Percentiles rank a stretch among this genome's conserved stretches.
Conservation (phyloP, 2,329 filamentous ascomycete species). For the Ampelomyces quisqualis region DNA sequence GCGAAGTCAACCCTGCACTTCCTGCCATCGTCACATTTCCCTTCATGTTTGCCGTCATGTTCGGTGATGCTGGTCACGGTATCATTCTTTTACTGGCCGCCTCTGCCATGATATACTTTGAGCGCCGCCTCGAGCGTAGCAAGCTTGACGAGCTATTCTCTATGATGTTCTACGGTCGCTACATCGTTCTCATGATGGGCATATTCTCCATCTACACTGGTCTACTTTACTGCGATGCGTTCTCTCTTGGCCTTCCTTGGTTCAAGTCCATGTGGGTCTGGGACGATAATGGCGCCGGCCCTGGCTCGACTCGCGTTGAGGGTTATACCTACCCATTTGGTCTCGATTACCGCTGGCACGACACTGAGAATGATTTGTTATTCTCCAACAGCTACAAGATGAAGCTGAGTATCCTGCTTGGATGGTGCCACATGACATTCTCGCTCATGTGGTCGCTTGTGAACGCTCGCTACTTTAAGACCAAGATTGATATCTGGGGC, state of each 20-base stretch:
- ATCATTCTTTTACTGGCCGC: slow-evolving; percentile 83
- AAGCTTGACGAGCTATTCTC: slow-evolving; percentile 97
- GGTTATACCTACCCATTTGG: slow-evolving; percentile 93
- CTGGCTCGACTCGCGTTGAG: slow-evolving; percentile 64
- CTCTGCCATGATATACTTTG: slow-evolving; percentile 92
- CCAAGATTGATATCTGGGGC: slow-evolving; percentile 91
- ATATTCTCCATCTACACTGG: slow-evolving; percentile 96
- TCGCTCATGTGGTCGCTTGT: slow-evolving; percentile 89
- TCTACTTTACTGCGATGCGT: slow-evolving; percentile 95
- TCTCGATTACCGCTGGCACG: slow-evolving; percentile 95
- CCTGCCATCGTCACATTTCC: slow-evolving; percentile 97
- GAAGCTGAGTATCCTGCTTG: slow-evolving; percentile 97
- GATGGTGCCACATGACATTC: slow-evolving; percentile 99
- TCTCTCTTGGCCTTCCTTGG: slow-evolving; percentile 87
- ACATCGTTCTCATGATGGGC: slow-evolving; percentile 98
- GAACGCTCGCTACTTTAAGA: slow-evolving; percentile 94
- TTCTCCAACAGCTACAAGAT: slow-evolving; percentile 99
- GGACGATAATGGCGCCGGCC: slow-evolving; percentile 65
- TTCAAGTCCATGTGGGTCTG: slow-evolving; percentile 91
- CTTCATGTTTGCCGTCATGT: slow-evolving; percentile 99
- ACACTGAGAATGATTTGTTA: slow-evolving; percentile 87
- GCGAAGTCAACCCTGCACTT: slow-evolving; percentile 92
- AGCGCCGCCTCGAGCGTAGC: slow-evolving; percentile 75
- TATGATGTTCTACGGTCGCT: slow-evolving; percentile 98
- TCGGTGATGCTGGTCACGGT: slow-evolving; percentile 95